Evolutionary conservation across 768 basidiomycete species (phyloP).

Genomic region (Termitomyces sp.): DNA sequence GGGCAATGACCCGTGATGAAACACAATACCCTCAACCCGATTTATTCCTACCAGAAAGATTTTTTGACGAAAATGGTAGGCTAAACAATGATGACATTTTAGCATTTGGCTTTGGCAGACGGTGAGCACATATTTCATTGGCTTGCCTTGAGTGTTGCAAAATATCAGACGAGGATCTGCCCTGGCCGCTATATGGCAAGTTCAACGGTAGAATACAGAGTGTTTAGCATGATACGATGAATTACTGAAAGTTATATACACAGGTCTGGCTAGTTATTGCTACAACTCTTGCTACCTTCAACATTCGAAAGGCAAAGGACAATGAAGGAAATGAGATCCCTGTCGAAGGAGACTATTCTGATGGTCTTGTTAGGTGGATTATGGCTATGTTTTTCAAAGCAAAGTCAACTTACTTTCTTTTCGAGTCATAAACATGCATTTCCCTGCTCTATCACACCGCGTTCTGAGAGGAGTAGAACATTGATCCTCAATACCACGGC

Average conservation of each 20-base stretch:
- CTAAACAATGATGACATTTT: slow-evolving; percentile 21
- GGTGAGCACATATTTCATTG: slow-evolving; percentile 15
- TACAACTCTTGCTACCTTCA: slow-evolving; percentile 22
- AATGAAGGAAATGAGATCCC: slow-evolving; percentile 20
- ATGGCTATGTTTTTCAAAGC: not conserved
- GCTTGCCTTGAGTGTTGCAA: not conserved
- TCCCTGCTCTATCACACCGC: slow-evolving; percentile 11
- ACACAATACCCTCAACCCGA: slow-evolving; percentile 44
- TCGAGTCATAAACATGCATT: slow-evolving; percentile 11
- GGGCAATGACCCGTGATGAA: slow-evolving; percentile 47
- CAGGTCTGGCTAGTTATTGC: slow-evolving; percentile 21
- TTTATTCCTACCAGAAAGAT: slow-evolving; percentile 52
- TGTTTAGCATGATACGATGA: not conserved
- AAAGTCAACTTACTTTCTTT: not conserved
- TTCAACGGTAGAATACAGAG: slow-evolving; percentile 11
- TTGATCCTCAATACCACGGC: slow-evolving; percentile 3
- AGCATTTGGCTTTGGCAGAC: slow-evolving; percentile 28
- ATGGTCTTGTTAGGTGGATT: slow-evolving; percentile 10
- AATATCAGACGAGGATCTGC: slow-evolving; percentile 14
- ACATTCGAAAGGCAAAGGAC: slow-evolving; percentile 23
- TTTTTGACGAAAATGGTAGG: slow-evolving; percentile 28
- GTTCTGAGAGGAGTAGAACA: slow-evolving; percentile 4
- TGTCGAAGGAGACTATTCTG: slow-evolving; percentile 14
- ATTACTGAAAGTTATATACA: not conserved
- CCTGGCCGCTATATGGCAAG: slow-evolving; percentile 20